A percentile compares a stretch with the other conserved stretches of the same genome.
Evolutionary conservation across 768 basidiomycete species (phyloP).

Genomic region (Plicaturopsis crispa): DNA sequence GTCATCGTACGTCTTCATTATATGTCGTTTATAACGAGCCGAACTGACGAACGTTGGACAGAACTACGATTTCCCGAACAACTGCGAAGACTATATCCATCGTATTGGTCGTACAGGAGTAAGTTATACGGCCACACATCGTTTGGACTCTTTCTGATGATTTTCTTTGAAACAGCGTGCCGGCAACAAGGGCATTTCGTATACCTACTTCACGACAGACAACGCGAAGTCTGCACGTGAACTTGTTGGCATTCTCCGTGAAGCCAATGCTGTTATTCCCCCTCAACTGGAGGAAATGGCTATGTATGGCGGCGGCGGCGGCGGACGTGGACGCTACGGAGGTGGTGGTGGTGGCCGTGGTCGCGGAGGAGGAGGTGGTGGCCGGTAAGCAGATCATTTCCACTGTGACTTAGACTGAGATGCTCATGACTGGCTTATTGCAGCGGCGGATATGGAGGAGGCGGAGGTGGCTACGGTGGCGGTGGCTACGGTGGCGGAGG

Average conservation of each 20-base stretch:
- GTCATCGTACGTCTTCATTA: slow-evolving; percentile 67
- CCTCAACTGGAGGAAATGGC: slow-evolving; percentile 84
- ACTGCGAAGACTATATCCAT: slow-evolving; percentile 97
- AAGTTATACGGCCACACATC: slow-evolving; percentile 14
- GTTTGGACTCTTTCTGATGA: slow-evolving; percentile 10
- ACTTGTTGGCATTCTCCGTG: slow-evolving; percentile 75
- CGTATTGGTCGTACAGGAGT: slow-evolving; percentile 98
- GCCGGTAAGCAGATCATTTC: no score
- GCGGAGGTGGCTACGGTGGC: slow-evolving; percentile 31
- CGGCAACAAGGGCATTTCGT: slow-evolving; percentile 85
- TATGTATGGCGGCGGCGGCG: slow-evolving; percentile 43
- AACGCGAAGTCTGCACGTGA: slow-evolving; percentile 94
- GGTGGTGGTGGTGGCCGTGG: slow-evolving; percentile 33
- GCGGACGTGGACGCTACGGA: slow-evolving; percentile 36
- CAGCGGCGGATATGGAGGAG: slow-evolving; percentile 32
- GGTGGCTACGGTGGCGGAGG: slow-evolving; percentile 34
- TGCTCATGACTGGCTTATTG: background rate
- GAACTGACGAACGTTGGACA: slow-evolving; percentile 21
- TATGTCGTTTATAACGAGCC: slow-evolving; percentile 1
- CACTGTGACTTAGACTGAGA: no score
- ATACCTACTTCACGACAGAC: slow-evolving; percentile 96
- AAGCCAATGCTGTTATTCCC: slow-evolving; percentile 82
- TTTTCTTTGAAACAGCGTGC: slow-evolving; percentile 52
- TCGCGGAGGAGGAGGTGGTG: slow-evolving; percentile 35
- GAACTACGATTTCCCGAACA: slow-evolving; percentile 98